These are phyloP conservation scores for Coprinopsis cinerea DNA, from an alignment of 768 basidiomycete species.

Conservation along the genomic window DNA sequence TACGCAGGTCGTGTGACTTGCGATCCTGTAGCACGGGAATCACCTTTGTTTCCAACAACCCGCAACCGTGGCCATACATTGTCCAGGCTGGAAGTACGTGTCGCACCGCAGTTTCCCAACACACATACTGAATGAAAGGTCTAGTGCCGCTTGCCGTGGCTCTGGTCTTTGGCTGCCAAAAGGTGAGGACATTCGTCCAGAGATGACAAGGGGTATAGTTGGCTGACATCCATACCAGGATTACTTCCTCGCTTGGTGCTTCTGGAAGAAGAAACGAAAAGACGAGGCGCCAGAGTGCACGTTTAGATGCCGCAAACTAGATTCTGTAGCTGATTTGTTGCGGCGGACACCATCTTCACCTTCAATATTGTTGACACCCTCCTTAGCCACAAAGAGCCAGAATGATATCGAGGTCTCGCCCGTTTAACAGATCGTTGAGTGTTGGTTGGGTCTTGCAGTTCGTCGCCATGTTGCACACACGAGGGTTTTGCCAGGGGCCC, in stretches of 20 bases:
- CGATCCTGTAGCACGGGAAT: conserved; percentile 30
- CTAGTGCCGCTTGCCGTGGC: conserved; percentile 46
- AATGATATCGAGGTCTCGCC: background rate
- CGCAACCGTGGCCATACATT: conserved; percentile 34
- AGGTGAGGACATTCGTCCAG: conserved; percentile 29
- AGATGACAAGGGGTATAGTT: background rate
- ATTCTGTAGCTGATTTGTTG: background rate
- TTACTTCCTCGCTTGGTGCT: conserved; percentile 30
- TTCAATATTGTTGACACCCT: background rate
- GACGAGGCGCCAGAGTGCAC: background rate
- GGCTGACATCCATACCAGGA: conserved; percentile 27
- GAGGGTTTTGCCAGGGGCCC: too few relatives aligned
- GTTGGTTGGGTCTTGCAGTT: too few relatives aligned
- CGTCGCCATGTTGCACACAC: background rate
- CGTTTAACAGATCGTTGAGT: too few relatives aligned
- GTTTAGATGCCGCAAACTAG: background rate
- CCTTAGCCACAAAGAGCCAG: background rate
- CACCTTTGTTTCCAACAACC: conserved; percentile 26
- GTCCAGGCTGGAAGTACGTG: conserved; percentile 45
- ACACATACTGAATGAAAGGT: conserved; percentile 5
- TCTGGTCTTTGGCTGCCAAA: conserved; percentile 44
- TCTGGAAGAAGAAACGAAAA: conserved; percentile 18
- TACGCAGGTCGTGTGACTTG: too few relatives aligned
- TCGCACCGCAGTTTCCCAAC: background rate
- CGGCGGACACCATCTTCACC: conserved; percentile 6